Percentiles rank a stretch among this genome's conserved stretches.
phyloP scores from a whole-genome alignment of 2,329 filamentous ascomycete species.

The Paradendryphiella salina region DNA sequence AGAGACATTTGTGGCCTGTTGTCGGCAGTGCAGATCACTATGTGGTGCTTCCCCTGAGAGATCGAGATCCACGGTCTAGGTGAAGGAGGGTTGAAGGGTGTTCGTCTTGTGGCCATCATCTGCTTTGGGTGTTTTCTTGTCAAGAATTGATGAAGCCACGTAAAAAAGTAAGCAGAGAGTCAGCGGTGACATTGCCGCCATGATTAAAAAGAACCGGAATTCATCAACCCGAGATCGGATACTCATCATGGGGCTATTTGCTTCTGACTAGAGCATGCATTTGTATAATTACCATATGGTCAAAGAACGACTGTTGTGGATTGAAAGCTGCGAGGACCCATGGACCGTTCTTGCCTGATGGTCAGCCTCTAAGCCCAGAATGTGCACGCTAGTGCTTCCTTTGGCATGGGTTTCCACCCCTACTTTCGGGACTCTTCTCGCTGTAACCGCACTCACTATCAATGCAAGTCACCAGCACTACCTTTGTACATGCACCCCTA shows the following conservation, averaged over 20 bases:
- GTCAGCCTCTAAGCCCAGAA: background rate
- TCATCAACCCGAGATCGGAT: background rate
- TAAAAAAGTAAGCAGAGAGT: slow-evolving; percentile 10
- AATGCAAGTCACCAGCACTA: background rate
- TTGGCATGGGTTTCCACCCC: background rate
- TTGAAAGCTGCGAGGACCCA: background rate
- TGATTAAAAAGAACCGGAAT: background rate
- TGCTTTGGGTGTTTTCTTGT: background rate
- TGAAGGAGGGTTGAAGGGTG: slow-evolving; percentile 3
- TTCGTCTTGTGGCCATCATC: background rate
- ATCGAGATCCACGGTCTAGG: slow-evolving; percentile 2
- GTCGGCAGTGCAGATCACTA: slow-evolving; percentile 1
- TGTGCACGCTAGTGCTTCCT: slow-evolving; percentile 1
- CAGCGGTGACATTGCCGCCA: background rate
- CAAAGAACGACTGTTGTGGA: slow-evolving; percentile 2
- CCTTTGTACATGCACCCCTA: background rate
- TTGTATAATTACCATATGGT: background rate
- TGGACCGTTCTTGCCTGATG: background rate
- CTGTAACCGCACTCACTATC: slow-evolving; percentile 1
- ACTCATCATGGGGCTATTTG: background rate
- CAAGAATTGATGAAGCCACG: slow-evolving; percentile 2
- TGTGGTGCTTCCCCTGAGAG: slow-evolving; percentile 4
- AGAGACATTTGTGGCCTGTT: slow-evolving; percentile 6
- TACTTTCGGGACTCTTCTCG: background rate
- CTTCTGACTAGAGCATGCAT: background rate